Evolutionary conservation across 2,329 filamentous ascomycete species (phyloP).

Genomic region (Xylaria sp.): DNA sequence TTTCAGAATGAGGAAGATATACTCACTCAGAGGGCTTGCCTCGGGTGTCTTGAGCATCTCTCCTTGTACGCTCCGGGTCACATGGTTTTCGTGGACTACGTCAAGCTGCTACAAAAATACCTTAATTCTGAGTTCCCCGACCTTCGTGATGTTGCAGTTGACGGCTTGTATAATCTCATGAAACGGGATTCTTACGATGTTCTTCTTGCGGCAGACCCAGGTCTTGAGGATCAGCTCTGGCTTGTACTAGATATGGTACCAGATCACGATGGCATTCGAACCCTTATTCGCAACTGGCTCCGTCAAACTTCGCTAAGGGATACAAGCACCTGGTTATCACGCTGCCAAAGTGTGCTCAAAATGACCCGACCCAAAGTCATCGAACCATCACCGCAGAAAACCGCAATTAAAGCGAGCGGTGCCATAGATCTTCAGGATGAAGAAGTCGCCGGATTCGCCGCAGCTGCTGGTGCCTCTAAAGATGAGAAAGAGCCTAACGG

Average conservation of each 20-base stretch:
- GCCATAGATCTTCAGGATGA: conserved; percentile 91
- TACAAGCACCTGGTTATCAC: conserved; percentile 85
- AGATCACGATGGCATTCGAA: conserved; percentile 81
- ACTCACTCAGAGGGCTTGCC: conserved; percentile 77
- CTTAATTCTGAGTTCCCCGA: conserved; percentile 75
- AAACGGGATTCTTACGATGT: conserved; percentile 89
- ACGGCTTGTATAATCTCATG: conserved; percentile 95
- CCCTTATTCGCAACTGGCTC: conserved; percentile 92
- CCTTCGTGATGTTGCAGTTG: conserved; percentile 82
- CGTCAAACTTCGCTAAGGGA: conserved; percentile 86
- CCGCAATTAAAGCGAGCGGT: conserved; percentile 60
- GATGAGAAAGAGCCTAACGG: conserved; percentile 62
- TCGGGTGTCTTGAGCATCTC: conserved; percentile 88
- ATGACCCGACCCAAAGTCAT: conserved; percentile 80
- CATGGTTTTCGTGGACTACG: conserved; percentile 85
- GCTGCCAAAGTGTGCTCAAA: conserved; percentile 88
- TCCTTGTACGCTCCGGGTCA: conserved; percentile 91
- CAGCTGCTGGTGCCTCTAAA: conserved; percentile 69
- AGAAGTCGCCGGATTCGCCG: conserved; percentile 94
- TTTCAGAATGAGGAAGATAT: conserved; percentile 81
- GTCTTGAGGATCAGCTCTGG: conserved; percentile 93
- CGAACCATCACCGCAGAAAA: conserved; percentile 59
- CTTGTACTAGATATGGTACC: conserved; percentile 83
- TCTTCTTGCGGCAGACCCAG: conserved; percentile 76
- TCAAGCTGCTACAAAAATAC: conserved; percentile 82